Evolutionary conservation across 345 rosid genomes (phyloP).

Genomic region (Microcos paniculata): DNA sequence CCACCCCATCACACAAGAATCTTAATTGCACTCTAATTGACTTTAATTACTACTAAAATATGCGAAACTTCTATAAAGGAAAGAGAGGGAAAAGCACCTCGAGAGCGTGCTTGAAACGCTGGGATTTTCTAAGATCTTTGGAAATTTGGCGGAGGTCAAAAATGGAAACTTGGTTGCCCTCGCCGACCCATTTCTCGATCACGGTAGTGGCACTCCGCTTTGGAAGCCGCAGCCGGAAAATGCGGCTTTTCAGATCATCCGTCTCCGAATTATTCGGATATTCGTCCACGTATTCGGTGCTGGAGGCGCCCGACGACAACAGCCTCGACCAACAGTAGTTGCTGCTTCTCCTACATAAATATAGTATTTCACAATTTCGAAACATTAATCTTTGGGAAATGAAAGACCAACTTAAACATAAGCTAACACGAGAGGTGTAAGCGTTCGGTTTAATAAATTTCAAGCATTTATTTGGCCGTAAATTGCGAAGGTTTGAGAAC

Average conservation of each 20-base stretch:
- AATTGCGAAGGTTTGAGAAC: not conserved
- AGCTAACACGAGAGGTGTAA: not conserved
- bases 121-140: constrained; percentile 70
- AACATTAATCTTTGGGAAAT: not conserved
- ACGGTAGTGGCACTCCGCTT: constrained; percentile 77
- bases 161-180: constrained; percentile 58
- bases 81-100: constrained; percentile 49
- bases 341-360: constrained; percentile 19
- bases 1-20: not conserved
- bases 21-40: not conserved
- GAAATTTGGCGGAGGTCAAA: constrained; percentile 74
- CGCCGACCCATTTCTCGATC: constrained; percentile 75
- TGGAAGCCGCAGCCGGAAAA: constrained; percentile 74
- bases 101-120: constrained; percentile 90
- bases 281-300: constrained; percentile 36
- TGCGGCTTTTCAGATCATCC: constrained; percentile 68
- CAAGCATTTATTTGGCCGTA: not conserved
- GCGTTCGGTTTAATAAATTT: not conserved
- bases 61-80: not conserved
- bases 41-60: not conserved
- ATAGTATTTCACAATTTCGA: not conserved
- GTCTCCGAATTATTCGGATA: constrained; percentile 31
- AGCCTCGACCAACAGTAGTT: constrained; percentile 10
- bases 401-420: not conserved
- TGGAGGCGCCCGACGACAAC: constrained; percentile 36